These are phyloP conservation scores for Diospyros kaki DNA, from an alignment of 148 eudicot genomes.

Conservation along the genomic window DNA sequence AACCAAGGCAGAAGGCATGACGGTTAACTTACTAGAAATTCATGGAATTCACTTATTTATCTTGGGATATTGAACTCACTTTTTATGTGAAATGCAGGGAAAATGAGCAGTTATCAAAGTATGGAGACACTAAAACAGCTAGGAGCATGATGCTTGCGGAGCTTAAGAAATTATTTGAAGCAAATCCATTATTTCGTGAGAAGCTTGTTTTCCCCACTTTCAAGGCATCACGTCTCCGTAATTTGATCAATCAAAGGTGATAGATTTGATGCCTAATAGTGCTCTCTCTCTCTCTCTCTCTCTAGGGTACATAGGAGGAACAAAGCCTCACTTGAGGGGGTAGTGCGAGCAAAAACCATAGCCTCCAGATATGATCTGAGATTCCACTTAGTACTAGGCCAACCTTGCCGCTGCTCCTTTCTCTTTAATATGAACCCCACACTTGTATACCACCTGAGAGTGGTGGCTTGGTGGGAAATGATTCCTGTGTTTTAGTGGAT, in stretches of 20 bases:
- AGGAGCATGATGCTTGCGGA: slow-evolving; percentile 60
- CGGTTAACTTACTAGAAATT: no score
- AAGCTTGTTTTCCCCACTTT: slow-evolving; percentile 68
- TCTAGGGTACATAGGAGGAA: no score
- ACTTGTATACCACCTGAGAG: neutral
- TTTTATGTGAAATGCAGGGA: slow-evolving; percentile 36
- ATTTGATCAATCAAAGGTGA: slow-evolving; percentile 76
- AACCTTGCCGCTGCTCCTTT: no score
- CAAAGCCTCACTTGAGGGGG: no score
- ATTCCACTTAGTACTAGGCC: no score
- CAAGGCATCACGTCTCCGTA: slow-evolving; percentile 59
- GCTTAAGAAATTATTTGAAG: slow-evolving; percentile 70
- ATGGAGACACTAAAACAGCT: slow-evolving; percentile 65
- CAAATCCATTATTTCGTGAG: slow-evolving; percentile 69
- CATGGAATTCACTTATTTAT: neutral
- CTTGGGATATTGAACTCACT: neutral
- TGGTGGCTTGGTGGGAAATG: neutral
- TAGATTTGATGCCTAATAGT: neutral
- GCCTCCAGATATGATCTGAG: no score
- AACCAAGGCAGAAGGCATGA: neutral
- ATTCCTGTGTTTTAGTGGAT: neutral
- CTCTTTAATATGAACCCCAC: neutral
- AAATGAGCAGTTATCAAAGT: slow-evolving; percentile 68
- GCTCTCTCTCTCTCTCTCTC: neutral
- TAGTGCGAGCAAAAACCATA: no score